These are phyloP conservation scores for Litsea cubeba DNA, from an alignment of 164 flowering plant species.

Conservation along the genomic window DNA sequence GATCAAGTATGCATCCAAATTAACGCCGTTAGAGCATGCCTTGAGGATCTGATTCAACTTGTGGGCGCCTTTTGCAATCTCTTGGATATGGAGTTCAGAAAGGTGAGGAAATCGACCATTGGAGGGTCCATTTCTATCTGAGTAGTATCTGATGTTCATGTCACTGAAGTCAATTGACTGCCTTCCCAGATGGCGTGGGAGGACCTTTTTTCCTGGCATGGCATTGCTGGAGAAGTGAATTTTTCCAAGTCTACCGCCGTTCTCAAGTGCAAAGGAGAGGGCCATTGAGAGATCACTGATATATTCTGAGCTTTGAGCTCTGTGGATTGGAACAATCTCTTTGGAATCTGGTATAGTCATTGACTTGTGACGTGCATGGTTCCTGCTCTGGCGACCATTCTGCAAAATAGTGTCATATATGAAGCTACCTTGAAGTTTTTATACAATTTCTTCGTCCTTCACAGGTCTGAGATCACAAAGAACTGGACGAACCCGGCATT, in stretches of 20 bases:
- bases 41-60: conserved; percentile 67
- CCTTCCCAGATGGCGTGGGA: conserved; percentile 38
- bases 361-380: conserved; percentile 19
- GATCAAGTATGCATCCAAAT: conserved; percentile 43
- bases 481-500: background rate
- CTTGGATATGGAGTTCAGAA: conserved; percentile 52
- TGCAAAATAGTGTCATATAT: background rate
- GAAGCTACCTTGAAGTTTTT: background rate
- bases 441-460: background rate
- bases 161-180: conserved; percentile 29
- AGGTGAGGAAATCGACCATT: conserved; percentile 30
- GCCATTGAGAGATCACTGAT: conserved; percentile 58
- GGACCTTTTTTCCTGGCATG: conserved; percentile 22
- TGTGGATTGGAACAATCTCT: conserved; percentile 47
- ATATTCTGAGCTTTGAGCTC: conserved; percentile 34
- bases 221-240: conserved; percentile 34
- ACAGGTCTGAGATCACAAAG: background rate
- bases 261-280: conserved; percentile 54
- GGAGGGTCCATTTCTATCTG: conserved; percentile 17
- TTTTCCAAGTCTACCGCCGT: conserved; percentile 40
- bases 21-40: conserved; percentile 51
- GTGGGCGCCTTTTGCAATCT: conserved; percentile 73
- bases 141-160: conserved; percentile 21
- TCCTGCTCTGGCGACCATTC: background rate
- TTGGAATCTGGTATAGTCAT: conserved; percentile 27